These are phyloP conservation scores for Hyaloscypha bicolor DNA, from an alignment of 495 filamentous ascomycete species.

Conservation along the genomic window DNA sequence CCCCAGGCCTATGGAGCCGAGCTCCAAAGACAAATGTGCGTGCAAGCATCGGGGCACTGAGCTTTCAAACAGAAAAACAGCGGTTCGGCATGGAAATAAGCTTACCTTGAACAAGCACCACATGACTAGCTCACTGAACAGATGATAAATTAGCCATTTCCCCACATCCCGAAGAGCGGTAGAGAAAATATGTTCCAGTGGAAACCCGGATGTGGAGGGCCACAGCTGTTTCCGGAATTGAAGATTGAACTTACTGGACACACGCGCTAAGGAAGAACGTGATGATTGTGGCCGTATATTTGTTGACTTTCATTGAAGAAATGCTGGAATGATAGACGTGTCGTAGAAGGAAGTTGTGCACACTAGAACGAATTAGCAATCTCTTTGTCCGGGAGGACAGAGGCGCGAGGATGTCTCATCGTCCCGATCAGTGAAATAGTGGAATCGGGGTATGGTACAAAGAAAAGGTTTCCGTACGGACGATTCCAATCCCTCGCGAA, in stretches of 20 bases:
- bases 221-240: constrained; percentile 48
- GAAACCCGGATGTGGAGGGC: too few species aligned
- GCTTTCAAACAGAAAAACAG: too few species aligned
- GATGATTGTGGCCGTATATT: constrained; percentile 68
- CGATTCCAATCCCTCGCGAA: constrained; percentile 70
- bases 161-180: background rate
- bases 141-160: background rate
- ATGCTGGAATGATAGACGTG: constrained; percentile 78
- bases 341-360: constrained; percentile 71
- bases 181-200: background rate
- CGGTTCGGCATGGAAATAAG: background rate
- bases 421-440: background rate
- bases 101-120: constrained; percentile 11
- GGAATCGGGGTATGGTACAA: too few species aligned
- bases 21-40: too few species aligned
- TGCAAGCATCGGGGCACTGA: too few species aligned
- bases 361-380: constrained; percentile 26
- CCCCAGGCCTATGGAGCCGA: background rate
- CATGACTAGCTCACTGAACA: constrained; percentile 8
- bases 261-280: constrained; percentile 72
- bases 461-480: background rate
- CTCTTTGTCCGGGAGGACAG: too few species aligned
- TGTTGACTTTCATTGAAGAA: constrained; percentile 66
- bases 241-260: constrained; percentile 47
- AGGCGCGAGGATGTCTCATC: constrained; percentile 44